Percentiles rank a stretch among this genome's conserved stretches.
phyloP scores from a whole-genome alignment of 306 rosid genomes.

The Cucurbita argyrosperma region DNA sequence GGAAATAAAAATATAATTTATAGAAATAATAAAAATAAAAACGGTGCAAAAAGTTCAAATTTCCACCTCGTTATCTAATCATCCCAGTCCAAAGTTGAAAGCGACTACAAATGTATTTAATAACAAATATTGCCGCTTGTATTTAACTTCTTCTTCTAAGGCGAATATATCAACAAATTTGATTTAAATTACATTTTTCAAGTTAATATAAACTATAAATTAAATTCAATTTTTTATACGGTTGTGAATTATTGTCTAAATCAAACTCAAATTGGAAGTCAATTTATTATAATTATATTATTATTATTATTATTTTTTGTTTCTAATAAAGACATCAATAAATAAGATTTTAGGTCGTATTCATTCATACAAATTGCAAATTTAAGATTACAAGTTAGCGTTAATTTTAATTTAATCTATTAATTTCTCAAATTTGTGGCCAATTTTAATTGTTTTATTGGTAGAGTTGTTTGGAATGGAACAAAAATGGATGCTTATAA shows the following conservation, averaged over 20 bases:
- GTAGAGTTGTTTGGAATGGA: background rate
- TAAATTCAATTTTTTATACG: background rate
- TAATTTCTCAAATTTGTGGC: background rate
- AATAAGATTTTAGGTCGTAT: background rate
- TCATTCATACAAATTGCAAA: background rate
- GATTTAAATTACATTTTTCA: background rate
- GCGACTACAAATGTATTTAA: background rate
- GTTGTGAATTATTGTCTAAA: background rate
- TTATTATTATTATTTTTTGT: background rate
- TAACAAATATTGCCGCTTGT: background rate
- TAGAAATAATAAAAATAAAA: background rate
- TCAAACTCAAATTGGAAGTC: background rate
- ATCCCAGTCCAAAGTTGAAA: background rate
- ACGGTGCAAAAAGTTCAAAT: background rate
- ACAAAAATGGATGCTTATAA: background rate
- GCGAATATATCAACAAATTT: background rate
- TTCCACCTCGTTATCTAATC: background rate
- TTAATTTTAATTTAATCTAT: background rate
- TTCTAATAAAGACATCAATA: background rate
- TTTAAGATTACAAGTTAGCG: background rate
- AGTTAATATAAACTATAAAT: background rate
- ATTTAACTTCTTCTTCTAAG: background rate
- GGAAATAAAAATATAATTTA: background rate
- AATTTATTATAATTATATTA: background rate
- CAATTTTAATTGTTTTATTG: background rate